These are phyloP conservation scores for Pyrus betulifolia DNA, from an alignment of 306 rosid genomes.

Conservation along the genomic window DNA sequence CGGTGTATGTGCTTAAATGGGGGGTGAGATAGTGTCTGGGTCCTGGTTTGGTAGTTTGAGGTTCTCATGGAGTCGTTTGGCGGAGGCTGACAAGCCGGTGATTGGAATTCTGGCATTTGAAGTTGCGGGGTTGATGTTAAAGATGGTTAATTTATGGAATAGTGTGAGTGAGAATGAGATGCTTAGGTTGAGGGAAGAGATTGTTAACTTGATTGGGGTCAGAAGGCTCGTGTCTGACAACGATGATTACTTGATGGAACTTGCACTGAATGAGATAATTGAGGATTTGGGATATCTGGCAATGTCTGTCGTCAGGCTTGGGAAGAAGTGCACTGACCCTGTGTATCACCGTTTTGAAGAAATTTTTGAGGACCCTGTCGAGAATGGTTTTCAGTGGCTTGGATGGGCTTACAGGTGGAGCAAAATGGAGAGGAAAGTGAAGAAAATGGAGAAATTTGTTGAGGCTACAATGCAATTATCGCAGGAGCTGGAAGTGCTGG, in stretches of 20 bases:
- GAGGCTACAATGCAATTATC: slow-evolving; percentile 41
- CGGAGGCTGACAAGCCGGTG: slow-evolving; percentile 36
- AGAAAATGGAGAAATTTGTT: slow-evolving; percentile 77
- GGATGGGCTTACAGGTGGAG: slow-evolving; percentile 73
- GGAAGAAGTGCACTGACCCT: slow-evolving; percentile 57
- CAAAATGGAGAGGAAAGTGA: slow-evolving; percentile 79
- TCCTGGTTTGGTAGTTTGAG: slow-evolving; percentile 37
- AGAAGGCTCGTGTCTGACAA: slow-evolving; percentile 53
- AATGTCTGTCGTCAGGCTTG: slow-evolving; percentile 50
- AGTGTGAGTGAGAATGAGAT: slow-evolving; percentile 47
- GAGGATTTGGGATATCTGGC: slow-evolving; percentile 46
- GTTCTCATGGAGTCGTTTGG: slow-evolving; percentile 32
- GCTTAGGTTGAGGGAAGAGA: slow-evolving; percentile 35
- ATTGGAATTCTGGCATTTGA: slow-evolving; percentile 72
- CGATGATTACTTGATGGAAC: slow-evolving; percentile 49
- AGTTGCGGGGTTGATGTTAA: slow-evolving; percentile 68
- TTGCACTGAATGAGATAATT: slow-evolving; percentile 58
- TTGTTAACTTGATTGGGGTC: slow-evolving; percentile 52
- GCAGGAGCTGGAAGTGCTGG: slow-evolving; percentile 54
- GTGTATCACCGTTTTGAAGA: slow-evolving; percentile 45
- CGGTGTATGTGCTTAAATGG: slow-evolving; percentile 23
- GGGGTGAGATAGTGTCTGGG: slow-evolving; percentile 32
- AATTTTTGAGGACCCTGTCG: slow-evolving; percentile 46
- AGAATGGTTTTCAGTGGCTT: slow-evolving; percentile 35
- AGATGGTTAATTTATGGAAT: slow-evolving; percentile 64